Evolutionary conservation across 176 grass and related monocot genomes (phyloP).

Genomic region (Saccharum officinarum): DNA sequence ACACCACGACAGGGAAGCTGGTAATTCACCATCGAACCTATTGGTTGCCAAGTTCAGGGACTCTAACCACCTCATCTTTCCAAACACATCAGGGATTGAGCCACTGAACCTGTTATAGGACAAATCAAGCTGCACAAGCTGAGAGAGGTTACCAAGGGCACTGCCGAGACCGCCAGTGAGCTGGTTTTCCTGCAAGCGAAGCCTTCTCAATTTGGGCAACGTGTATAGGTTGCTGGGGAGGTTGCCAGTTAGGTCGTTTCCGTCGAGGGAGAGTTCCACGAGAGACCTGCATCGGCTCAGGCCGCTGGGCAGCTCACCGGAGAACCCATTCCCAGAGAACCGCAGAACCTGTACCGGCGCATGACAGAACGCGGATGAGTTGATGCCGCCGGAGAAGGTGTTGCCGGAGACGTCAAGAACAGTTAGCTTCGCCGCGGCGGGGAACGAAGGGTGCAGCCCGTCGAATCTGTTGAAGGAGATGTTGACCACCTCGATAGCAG

Average conservation of each 20-base stretch:
- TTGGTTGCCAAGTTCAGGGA: slow-evolving; percentile 45
- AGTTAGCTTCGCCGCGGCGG: slow-evolving; percentile 16
- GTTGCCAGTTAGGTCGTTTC: slow-evolving; percentile 32
- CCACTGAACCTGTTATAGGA: slow-evolving; percentile 48
- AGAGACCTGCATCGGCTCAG: slow-evolving; percentile 40
- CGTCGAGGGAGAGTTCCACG: slow-evolving; percentile 40
- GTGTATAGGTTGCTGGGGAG: slow-evolving; percentile 46
- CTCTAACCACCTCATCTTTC: slow-evolving; percentile 38
- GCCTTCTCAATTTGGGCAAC: slow-evolving; percentile 29
- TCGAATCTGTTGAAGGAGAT: slow-evolving; percentile 53
- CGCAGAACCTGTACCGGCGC: too few relatives aligned
- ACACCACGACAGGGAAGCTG: slow-evolving; percentile 42
- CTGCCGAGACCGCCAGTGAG: slow-evolving; percentile 30
- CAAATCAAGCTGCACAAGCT: slow-evolving; percentile 58
- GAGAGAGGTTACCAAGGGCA: slow-evolving; percentile 44
- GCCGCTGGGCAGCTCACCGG: not conserved
- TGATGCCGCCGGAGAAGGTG: not conserved
- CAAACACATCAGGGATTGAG: slow-evolving; percentile 62
- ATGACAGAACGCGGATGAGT: too few relatives aligned
- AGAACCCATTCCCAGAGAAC: not conserved
- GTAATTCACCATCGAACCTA: slow-evolving; percentile 30
- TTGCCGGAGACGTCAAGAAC: slow-evolving; percentile 51
- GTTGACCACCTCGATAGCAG: slow-evolving; percentile 48
- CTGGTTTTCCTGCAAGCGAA: slow-evolving; percentile 48
- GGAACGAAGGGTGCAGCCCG: slow-evolving; percentile 42